phyloP scores from a whole-genome alignment of 352 stramenopile genomes.

The Globisporangium echinulatum region DNA sequence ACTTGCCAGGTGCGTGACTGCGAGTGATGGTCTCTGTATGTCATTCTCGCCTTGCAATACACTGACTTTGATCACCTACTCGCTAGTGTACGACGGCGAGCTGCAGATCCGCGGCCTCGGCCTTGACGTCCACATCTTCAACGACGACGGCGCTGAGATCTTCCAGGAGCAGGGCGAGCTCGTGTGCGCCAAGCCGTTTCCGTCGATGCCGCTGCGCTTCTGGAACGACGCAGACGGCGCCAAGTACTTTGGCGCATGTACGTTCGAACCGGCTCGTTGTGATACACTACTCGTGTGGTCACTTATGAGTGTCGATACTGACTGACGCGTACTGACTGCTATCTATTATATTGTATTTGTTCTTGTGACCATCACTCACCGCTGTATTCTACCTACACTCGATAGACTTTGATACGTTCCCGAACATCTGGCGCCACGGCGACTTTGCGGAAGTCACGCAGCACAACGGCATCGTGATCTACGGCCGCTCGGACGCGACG shows the following conservation, averaged over 20 bases:
- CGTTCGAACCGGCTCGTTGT: constrained; percentile 11
- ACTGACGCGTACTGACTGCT: background rate
- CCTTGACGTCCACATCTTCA: constrained; percentile 71
- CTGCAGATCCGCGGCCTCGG: constrained; percentile 75
- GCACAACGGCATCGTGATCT: constrained; percentile 61
- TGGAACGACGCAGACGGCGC: constrained; percentile 67
- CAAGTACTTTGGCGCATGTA: constrained; percentile 75
- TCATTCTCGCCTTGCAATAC: background rate
- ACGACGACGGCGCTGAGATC: constrained; percentile 50
- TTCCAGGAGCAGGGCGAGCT: constrained; percentile 49
- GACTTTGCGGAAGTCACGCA: constrained; percentile 74
- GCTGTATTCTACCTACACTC: background rate
- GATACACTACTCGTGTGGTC: background rate
- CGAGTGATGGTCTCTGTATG: too few relatives aligned
- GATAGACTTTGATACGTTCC: constrained; percentile 74
- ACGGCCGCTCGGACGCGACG: constrained; percentile 72
- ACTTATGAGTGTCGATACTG: background rate
- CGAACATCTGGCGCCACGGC: constrained; percentile 72
- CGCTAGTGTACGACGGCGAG: constrained; percentile 61
- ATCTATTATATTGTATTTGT: background rate
- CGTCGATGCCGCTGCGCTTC: constrained; percentile 80
- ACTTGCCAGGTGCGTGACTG: constrained; percentile 44
- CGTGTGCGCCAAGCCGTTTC: constrained; percentile 73
- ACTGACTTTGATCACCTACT: too few relatives aligned
- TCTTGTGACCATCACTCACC: background rate